These are phyloP conservation scores for Schizochytrium sp. DNA, from an alignment of 108 stramenopile genomes.

Conservation along the genomic window DNA sequence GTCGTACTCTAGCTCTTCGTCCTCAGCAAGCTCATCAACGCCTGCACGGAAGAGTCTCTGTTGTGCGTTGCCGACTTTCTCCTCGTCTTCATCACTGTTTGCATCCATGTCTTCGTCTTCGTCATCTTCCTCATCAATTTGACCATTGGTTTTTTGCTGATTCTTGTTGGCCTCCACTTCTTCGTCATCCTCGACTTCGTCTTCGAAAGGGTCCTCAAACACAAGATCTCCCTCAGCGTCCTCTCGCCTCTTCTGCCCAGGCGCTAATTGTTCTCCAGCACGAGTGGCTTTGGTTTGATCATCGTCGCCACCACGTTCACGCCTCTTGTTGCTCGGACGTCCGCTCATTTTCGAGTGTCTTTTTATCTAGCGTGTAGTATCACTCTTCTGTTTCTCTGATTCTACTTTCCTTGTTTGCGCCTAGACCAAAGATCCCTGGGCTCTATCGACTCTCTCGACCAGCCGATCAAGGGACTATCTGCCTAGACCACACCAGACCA, in stretches of 20 bases:
- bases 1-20: conserved; percentile 89
- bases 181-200: conserved; percentile 82
- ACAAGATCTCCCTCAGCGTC: conserved; percentile 77
- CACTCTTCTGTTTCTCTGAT: no score
- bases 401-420: no score
- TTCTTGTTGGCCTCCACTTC: conserved; percentile 82
- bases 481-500: no score
- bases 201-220: conserved; percentile 86
- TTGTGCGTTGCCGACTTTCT: conserved; percentile 71
- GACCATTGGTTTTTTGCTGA: conserved; percentile 74
- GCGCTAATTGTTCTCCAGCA: no score
- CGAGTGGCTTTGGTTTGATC: no score
- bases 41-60: conserved; percentile 75
- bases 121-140: conserved; percentile 74
- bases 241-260: not conserved
- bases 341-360: no score
- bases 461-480: no score
- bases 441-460: no score
- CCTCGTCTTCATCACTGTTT: conserved; percentile 64
- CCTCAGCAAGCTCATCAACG: conserved; percentile 69
- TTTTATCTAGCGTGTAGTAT: no score
- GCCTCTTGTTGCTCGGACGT: no score
- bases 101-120: conserved; percentile 70
- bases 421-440: no score
- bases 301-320: no score